These are phyloP conservation scores for Fragilaria crotonensis DNA, from an alignment of 108 stramenopile species.

Conservation along the genomic window DNA sequence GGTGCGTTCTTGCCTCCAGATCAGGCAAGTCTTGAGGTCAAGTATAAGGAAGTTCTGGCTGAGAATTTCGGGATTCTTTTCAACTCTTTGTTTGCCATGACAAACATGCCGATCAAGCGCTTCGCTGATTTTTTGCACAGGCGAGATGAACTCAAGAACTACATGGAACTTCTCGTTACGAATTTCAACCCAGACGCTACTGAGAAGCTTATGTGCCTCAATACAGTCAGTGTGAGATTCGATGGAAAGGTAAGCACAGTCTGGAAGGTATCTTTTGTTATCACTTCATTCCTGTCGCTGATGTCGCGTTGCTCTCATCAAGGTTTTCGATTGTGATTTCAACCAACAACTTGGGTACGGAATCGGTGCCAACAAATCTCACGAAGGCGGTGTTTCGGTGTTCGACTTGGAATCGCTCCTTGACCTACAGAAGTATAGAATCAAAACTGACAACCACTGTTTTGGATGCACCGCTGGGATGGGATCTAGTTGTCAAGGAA, in stretches of 20 bases:
- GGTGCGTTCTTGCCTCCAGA: slow-evolving; percentile 93
- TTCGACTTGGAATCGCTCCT: slow-evolving; percentile 84
- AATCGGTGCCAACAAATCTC: slow-evolving; percentile 48
- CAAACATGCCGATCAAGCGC: slow-evolving; percentile 98
- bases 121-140: slow-evolving; percentile 92
- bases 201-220: slow-evolving; percentile 76
- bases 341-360: slow-evolving; percentile 93
- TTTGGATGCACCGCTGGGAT: slow-evolving; percentile 97
- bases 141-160: slow-evolving; percentile 84
- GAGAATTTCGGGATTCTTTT: slow-evolving; percentile 91
- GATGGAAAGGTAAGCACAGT: slow-evolving; percentile 64
- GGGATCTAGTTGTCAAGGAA: slow-evolving; percentile 80
- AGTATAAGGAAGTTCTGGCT: slow-evolving; percentile 82
- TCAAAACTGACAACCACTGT: slow-evolving; percentile 93
- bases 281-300: background rate
- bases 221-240: slow-evolving; percentile 74
- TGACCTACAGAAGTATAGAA: slow-evolving; percentile 57
- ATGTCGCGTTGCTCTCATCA: background rate
- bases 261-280: background rate
- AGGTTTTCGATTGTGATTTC: slow-evolving; percentile 95
- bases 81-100: slow-evolving; percentile 88
- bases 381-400: slow-evolving; percentile 46
- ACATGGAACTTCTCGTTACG: slow-evolving; percentile 94
- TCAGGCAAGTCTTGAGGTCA: slow-evolving; percentile 63
- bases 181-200: slow-evolving; percentile 88